Evolutionary conservation across 2,329 filamentous ascomycete species (phyloP), one percentile per base, ranked within the genome.

Genomic region (Lecanicillium sp.): DNA sequence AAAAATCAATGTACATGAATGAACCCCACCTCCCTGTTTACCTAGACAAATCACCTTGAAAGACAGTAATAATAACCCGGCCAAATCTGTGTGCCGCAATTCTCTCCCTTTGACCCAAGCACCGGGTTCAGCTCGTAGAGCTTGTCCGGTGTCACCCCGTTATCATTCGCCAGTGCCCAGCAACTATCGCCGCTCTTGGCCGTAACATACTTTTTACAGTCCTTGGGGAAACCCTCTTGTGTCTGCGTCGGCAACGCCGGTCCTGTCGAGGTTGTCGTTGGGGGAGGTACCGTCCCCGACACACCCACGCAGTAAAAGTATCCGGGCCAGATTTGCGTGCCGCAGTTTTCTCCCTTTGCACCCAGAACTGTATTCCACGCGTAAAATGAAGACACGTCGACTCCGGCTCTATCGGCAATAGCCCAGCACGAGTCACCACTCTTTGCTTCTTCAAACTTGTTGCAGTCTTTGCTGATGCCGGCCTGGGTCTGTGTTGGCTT

Each of bases 291-390:
- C n/a, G n/a, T n/a, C n/a, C n/a, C n/a, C 19, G 28, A 36, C 3
- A 36, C 39, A 5, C 33, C 44, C 11, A 54, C 39, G 29, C 52
- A 56, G 41, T 56, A 55, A 15, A 43, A 48, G n/a, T 56, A 45
- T 3, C 34, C 33, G 4, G 46, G 34, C 48, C 45, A 52, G 32
- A 53, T 44, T 12, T 37, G 33, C 13, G 43, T 48, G 30, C 35
- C 38, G 28, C 54, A 56, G 32, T 56, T 51, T 14, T 43, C 45
- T 4, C 55, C 51, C 12, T 40, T 34, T 1, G 34, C n/a, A 6
- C 46, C 47, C 5, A 51, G 39, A 3, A 32, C 39, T 5, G 33
- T 17, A 19, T 41, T 41, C 39, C 39, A 36, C 14, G n/a, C 14
- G 29, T 37, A 41, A 3, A 36, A 28, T 4, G 27, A 18, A 2